Base-by-base conservation (phyloP, 2,329 filamentous ascomycete genomes). In the Cladobotryum protrusum region DNA sequence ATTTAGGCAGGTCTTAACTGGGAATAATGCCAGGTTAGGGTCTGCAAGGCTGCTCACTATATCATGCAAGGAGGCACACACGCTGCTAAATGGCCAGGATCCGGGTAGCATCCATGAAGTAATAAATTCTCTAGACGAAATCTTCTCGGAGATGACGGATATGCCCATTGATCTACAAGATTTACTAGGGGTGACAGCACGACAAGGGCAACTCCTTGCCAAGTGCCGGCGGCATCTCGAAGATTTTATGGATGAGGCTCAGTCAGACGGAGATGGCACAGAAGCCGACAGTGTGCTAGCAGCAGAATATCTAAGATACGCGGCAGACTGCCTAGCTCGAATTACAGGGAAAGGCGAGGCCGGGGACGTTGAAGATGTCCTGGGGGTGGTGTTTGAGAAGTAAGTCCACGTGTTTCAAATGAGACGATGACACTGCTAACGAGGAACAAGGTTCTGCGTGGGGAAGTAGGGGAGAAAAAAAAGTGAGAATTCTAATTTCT, bases 321-420 rank as follows among this genome's bases (percentile, higher is more conserved):
- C 90, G 12, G 90, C 89, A 1, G 81, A 85, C 47, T 85, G 82
- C 55, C 74, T 96, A n/a, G 86, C 89, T 2, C 82, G 83, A 50
- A 95, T 97, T 59, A 97, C 90, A 1, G 93, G 93, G 1, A 82
- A 82, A 49, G 91, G 90, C 1, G 88, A 90, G 59, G 81, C 79
- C 37, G 88, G 90, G 2, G 92, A 97, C 67, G 89, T 97, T 14
- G 92, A 99, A 65, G 93, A 97, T 63, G 89, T 99, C 7, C 71
- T 99, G 41, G 93, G 93, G 0, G 91, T 99, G 18, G 91, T 99
- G 4, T 99, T 99, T 71, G 92, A 97, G 67, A 97, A 95, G 88
- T 95, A 72, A 75, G 81, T 80, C 9, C 17, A 19, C 36, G 12
- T 49, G 34, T 32, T 19, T 32, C 41, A 13, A 7, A 19, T 29